These are phyloP conservation scores for Phytophthora nicotianae DNA, from an alignment of 352 stramenopile genomes.

Conservation along the genomic window DNA sequence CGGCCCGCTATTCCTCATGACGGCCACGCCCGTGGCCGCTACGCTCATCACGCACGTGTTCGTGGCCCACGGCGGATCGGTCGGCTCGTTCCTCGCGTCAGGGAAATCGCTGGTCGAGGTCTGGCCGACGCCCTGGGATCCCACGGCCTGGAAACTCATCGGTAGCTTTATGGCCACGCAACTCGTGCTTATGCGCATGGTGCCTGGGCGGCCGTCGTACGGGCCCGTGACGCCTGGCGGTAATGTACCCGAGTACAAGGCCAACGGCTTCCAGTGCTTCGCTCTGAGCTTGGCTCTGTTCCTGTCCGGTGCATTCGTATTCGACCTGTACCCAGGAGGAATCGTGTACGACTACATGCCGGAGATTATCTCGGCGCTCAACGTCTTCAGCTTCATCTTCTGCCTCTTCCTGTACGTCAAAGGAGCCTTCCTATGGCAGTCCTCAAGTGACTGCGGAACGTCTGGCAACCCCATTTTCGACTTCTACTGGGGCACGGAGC, in stretches of 20 bases:
- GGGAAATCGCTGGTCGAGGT: conserved; percentile 69
- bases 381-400: conserved; percentile 95
- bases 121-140: conserved; percentile 86
- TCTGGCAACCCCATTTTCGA: conserved; percentile 94
- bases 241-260: conserved; percentile 92
- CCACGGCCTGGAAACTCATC: conserved; percentile 91
- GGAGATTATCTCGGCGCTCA: conserved; percentile 91
- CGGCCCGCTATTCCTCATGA: conserved; percentile 91
- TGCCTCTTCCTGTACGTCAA: conserved; percentile 94
- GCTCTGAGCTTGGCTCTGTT: conserved; percentile 86
- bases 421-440: conserved; percentile 82
- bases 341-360: conserved; percentile 91
- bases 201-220: conserved; percentile 89
- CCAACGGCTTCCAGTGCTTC: conserved; percentile 94
- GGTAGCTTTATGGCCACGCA: conserved; percentile 87
- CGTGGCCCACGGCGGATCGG: conserved; percentile 52
- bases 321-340: conserved; percentile 62
- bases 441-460: conserved; percentile 91
- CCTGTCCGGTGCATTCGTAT: conserved; percentile 52
- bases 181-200: conserved; percentile 88
- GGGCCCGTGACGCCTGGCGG: conserved; percentile 87
- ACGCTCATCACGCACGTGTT: conserved; percentile 89
- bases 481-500: conserved; percentile 97
- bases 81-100: conserved; percentile 42
- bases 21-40: conserved; percentile 76